A percentile compares a stretch with the other conserved stretches of the same genome.
Evolutionary conservation across 441 rosid genomes (phyloP).

Genomic region (Theobroma grandiflorum): DNA sequence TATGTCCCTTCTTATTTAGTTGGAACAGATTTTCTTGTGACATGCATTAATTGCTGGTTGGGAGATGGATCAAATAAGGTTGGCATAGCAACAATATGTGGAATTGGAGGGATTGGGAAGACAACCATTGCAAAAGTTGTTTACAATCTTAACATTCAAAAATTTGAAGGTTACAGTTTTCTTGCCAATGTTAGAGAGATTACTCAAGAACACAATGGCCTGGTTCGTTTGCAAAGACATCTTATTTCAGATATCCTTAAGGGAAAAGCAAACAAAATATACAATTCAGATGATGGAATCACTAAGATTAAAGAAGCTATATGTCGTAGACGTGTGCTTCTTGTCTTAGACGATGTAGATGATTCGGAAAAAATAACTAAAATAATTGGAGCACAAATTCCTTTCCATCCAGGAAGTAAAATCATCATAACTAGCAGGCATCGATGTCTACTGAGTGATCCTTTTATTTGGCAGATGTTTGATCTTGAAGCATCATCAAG

Average conservation of each 20-base stretch:
- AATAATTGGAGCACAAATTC: neutral
- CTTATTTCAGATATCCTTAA: conserved; percentile 29
- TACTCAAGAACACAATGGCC: neutral
- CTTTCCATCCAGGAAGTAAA: neutral
- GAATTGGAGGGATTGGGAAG: neutral
- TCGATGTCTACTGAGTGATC: neutral
- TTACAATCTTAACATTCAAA: too few species aligned
- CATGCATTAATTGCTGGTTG: conserved; percentile 30
- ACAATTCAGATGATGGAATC: conserved; percentile 32
- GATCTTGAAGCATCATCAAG: neutral
- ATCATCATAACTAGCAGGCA: conserved; percentile 5
- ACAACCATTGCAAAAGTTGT: too few species aligned
- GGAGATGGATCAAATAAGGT: neutral
- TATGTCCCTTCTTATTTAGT: conserved; percentile 29
- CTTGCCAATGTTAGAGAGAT: conserved; percentile 23
- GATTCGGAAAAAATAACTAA: conserved; percentile 33
- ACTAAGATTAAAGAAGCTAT: conserved; percentile 29
- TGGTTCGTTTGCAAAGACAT: conserved; percentile 34
- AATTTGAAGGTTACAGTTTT: neutral
- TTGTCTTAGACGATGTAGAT: conserved; percentile 33
- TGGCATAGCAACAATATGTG: neutral
- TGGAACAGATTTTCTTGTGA: conserved; percentile 30
- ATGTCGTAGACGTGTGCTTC: conserved; percentile 25
- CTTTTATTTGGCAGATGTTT: neutral
- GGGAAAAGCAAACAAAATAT: conserved; percentile 9